Conservation (phyloP, 1,284 basidiomycete genomes). For the Pterula multifida region DNA sequence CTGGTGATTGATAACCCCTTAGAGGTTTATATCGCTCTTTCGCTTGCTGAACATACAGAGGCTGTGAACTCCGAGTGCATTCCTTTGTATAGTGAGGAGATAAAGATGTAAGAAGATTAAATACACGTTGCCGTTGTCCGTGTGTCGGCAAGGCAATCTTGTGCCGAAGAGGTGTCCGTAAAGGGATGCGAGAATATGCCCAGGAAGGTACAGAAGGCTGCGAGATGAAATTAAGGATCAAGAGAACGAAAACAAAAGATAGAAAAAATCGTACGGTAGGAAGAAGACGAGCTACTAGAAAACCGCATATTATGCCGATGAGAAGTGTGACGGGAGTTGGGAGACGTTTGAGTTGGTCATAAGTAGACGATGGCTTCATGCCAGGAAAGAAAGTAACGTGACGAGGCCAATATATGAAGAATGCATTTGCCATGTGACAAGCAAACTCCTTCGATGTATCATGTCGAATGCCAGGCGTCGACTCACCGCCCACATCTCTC, state of each 20-base stretch:
- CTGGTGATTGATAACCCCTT: conserved; percentile 61
- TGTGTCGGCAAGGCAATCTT: conserved; percentile 58
- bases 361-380: background rate
- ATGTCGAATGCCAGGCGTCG: background rate
- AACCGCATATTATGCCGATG: conserved; percentile 1
- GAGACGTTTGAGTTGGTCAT: background rate
- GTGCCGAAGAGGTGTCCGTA: conserved; percentile 41
- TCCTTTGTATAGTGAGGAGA: conserved; percentile 85
- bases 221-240: background rate
- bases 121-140: conserved; percentile 73
- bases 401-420: background rate
- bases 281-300: background rate
- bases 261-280: background rate
- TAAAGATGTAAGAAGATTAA: conserved; percentile 77
- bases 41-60: conserved; percentile 75
- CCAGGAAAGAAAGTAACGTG: conserved; percentile 1
- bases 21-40: conserved; percentile 74
- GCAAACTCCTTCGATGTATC: background rate
- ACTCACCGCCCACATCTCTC: conserved; percentile 4
- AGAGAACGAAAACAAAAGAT: background rate
- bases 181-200: conserved; percentile 37
- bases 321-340: background rate
- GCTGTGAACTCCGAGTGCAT: conserved; percentile 77
- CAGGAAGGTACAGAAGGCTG: conserved; percentile 33
- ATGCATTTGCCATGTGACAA: background rate